These are phyloP conservation scores for Aureobasidium sp. DNA, from an alignment of 2,329 filamentous ascomycete genomes.

Conservation along the genomic window DNA sequence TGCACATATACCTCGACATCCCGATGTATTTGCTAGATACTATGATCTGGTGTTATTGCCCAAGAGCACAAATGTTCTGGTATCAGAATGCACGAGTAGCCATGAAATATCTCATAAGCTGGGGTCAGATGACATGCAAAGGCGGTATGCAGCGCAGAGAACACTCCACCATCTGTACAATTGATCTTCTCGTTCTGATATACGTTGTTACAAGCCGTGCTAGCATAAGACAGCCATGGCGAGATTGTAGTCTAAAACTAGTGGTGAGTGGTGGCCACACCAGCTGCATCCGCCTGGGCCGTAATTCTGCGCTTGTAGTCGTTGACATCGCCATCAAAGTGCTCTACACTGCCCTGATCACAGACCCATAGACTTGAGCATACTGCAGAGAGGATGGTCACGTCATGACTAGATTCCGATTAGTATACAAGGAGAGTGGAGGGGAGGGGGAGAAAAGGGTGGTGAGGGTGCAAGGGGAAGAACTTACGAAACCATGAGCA, in stretches of 20 bases:
- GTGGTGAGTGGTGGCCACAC: constrained; percentile 60
- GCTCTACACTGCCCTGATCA: constrained; percentile 86
- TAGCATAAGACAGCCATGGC: neutral
- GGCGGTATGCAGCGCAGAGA: neutral
- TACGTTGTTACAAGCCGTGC: neutral
- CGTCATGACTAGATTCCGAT: constrained; percentile 60
- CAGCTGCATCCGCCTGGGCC: constrained; percentile 78
- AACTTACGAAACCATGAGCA: constrained; percentile 76
- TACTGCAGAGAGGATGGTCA: constrained; percentile 95
- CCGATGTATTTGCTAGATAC: neutral
- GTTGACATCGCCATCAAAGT: constrained; percentile 92
- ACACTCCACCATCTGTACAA: neutral
- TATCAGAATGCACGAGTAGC: neutral
- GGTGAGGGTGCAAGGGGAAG: neutral
- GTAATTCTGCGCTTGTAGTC: constrained; percentile 96
- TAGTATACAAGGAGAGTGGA: neutral
- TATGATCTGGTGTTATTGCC: too few relatives aligned
- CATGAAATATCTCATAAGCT: neutral
- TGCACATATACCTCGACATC: neutral
- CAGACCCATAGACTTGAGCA: constrained; percentile 96
- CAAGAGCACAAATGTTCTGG: neutral
- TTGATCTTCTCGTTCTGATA: neutral
- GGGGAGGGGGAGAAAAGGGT: too few relatives aligned
- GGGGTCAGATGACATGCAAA: neutral
- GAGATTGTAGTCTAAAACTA: constrained; percentile 16